Percentiles rank a stretch among this genome's conserved stretches.
Evolutionary conservation across 352 stramenopile species (phyloP).

Genomic region (Thalassiosira gravida): DNA sequence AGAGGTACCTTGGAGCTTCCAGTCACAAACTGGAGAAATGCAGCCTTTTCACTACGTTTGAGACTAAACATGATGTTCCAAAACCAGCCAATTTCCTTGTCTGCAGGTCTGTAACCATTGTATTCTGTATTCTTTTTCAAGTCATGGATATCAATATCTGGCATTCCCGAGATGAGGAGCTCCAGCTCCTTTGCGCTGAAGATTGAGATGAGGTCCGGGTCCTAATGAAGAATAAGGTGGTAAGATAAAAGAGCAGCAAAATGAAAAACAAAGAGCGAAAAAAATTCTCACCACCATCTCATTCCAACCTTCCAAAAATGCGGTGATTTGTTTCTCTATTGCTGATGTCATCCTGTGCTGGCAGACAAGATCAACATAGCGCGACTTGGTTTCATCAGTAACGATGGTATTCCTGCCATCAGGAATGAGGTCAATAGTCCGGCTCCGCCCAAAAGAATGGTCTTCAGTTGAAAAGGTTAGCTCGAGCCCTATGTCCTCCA

Average conservation of each 20-base stretch:
- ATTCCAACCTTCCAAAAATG: constrained; percentile 94
- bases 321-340: constrained; percentile 92
- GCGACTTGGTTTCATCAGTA: constrained; percentile 95
- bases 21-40: constrained; percentile 97
- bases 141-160: constrained; percentile 95
- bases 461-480: constrained; percentile 88
- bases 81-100: constrained; percentile 93
- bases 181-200: constrained; percentile 97
- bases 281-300: constrained; percentile 89
- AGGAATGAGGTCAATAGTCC: constrained; percentile 93
- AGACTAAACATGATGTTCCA: constrained; percentile 95
- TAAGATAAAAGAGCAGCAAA: constrained; percentile 74
- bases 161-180: constrained; percentile 96
- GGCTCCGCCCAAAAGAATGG: constrained; percentile 85
- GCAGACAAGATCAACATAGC: constrained; percentile 96
- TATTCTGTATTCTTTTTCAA: constrained; percentile 97
- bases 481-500: constrained; percentile 87
- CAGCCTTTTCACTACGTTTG: constrained; percentile 92
- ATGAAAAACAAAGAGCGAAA: background rate
- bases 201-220: constrained; percentile 89
- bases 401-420: constrained; percentile 93
- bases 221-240: constrained; percentile 90
- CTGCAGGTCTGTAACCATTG: constrained; percentile 87
- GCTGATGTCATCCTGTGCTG: constrained; percentile 98
- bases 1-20: constrained; percentile 95